These are phyloP conservation scores for Trichoderma erinaceum DNA, from an alignment of 495 filamentous ascomycete genomes.

Conservation along the genomic window DNA sequence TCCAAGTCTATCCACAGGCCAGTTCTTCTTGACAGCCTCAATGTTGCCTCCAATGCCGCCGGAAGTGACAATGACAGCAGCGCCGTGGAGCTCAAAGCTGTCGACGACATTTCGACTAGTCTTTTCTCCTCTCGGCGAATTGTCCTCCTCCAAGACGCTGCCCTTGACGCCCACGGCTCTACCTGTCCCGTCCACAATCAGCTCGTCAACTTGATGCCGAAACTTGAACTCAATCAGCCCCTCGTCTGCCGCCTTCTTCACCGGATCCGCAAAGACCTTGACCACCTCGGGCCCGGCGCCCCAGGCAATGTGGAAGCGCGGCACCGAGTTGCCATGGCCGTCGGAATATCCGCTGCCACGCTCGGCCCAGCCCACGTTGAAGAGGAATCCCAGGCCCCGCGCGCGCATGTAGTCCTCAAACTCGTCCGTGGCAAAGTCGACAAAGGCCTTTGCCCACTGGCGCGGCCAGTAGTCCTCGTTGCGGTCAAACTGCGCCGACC, in stretches of 20 bases:
- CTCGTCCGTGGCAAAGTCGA: slow-evolving; percentile 44
- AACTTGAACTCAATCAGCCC: slow-evolving; percentile 45
- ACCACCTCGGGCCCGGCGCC: slow-evolving; percentile 49
- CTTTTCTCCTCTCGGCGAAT: slow-evolving; percentile 37
- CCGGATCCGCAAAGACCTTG: slow-evolving; percentile 43
- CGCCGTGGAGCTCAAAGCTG: slow-evolving; percentile 40
- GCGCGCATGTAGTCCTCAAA: slow-evolving; percentile 46
- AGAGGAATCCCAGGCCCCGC: slow-evolving; percentile 37
- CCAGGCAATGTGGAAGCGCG: slow-evolving; percentile 47
- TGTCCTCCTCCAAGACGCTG: slow-evolving; percentile 38
- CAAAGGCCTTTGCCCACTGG: slow-evolving; percentile 48
- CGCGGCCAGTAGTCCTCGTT: slow-evolving; percentile 46
- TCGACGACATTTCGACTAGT: slow-evolving; percentile 34
- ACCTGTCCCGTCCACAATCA: slow-evolving; percentile 41
- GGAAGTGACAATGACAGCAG: slow-evolving; percentile 39
- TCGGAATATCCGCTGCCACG: slow-evolving; percentile 42
- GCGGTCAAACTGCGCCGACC: slow-evolving; percentile 44
- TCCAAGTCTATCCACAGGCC: slow-evolving; percentile 43
- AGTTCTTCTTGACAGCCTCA: slow-evolving; percentile 43
- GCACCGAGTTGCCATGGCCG: slow-evolving; percentile 48
- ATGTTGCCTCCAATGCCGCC: slow-evolving; percentile 48
- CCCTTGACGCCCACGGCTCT: slow-evolving; percentile 42
- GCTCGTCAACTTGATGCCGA: slow-evolving; percentile 43
- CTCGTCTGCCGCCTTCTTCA: slow-evolving; percentile 36
- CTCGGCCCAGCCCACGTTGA: slow-evolving; percentile 47